A percentile compares a stretch with the other conserved stretches of the same genome.
These are phyloP conservation scores for Ilyonectria robusta DNA, from an alignment of 2,329 filamentous ascomycete genomes.

Conservation along the genomic window DNA sequence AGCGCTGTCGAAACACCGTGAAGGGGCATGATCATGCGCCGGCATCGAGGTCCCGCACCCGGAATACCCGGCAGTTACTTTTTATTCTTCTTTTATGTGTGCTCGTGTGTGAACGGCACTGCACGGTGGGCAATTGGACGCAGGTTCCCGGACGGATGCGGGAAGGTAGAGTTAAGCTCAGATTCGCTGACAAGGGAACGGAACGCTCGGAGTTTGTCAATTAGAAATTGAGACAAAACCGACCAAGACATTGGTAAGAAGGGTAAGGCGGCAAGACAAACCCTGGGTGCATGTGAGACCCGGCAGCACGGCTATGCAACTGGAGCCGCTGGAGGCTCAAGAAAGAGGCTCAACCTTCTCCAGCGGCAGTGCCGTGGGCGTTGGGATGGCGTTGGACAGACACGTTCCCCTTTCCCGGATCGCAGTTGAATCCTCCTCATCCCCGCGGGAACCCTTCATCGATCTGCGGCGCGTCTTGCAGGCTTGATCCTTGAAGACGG, in stretches of 20 bases:
- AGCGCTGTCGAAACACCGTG: constrained; percentile 7
- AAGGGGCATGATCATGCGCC: constrained; percentile 9
- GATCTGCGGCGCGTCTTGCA: constrained; percentile 12
- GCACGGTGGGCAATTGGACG: background rate
- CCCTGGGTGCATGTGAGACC: constrained; percentile 14
- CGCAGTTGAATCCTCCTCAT: background rate
- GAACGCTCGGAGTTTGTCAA: constrained; percentile 1
- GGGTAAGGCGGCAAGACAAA: constrained; percentile 14
- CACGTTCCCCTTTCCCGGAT: background rate
- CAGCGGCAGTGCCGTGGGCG: background rate
- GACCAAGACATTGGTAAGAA: background rate
- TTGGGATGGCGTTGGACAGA: constrained; percentile 6
- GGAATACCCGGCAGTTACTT: constrained; percentile 13
- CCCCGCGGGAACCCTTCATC: constrained; percentile 8
- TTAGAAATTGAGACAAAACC: background rate
- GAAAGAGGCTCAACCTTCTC: background rate
- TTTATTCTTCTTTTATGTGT: background rate
- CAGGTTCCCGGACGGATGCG: constrained; percentile 5
- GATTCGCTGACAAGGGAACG: constrained; percentile 9
- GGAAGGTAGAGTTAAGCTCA: constrained; percentile 3
- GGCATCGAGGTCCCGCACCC: constrained; percentile 5
- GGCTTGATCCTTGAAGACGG: constrained; percentile 12
- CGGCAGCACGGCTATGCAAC: constrained; percentile 9
- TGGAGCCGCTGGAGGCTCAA: constrained; percentile 10
- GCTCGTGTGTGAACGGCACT: background rate